A percentile compares a stretch with the other conserved stretches of the same genome.
Evolutionary conservation across 495 filamentous ascomycete species (phyloP).

Genomic region (Entonaema liquescens): DNA sequence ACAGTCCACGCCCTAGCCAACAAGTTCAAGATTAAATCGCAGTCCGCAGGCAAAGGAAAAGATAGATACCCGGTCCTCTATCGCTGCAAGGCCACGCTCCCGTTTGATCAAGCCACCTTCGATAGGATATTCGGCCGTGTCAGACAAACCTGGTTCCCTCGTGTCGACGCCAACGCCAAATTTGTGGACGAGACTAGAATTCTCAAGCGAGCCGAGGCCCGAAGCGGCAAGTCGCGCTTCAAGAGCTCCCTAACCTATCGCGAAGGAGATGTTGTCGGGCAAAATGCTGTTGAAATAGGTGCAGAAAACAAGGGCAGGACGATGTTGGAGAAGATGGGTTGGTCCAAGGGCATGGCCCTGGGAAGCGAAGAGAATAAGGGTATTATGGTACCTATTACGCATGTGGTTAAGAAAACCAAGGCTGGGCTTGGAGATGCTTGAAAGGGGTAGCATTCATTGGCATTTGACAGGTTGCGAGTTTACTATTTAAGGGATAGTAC

Average conservation of each 20-base stretch:
- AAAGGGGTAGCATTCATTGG: not conserved
- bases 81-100: slow-evolving; percentile 70
- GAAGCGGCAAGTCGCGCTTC: slow-evolving; percentile 30
- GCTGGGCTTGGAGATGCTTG: slow-evolving; percentile 80
- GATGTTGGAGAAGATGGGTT: slow-evolving; percentile 98
- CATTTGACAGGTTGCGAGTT: not conserved
- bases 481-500: no score
- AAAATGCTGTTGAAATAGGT: slow-evolving; percentile 82
- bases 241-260: slow-evolving; percentile 65
- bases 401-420: slow-evolving; percentile 85
- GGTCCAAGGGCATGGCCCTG: slow-evolving; percentile 87
- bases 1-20: slow-evolving; percentile 78
- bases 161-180: slow-evolving; percentile 53
- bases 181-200: slow-evolving; percentile 36
- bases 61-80: slow-evolving; percentile 79
- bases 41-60: slow-evolving; percentile 79
- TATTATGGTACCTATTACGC: slow-evolving; percentile 83
- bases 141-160: slow-evolving; percentile 58
- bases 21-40: slow-evolving; percentile 78
- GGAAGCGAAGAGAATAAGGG: slow-evolving; percentile 86
- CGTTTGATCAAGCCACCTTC: slow-evolving; percentile 60
- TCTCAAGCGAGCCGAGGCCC: slow-evolving; percentile 32
- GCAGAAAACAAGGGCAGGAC: slow-evolving; percentile 82
- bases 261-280: slow-evolving; percentile 92
- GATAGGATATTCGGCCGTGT: slow-evolving; percentile 52